Base-by-base conservation (phyloP, 495 filamentous ascomycete species). In the Alectoria sarmentosa region DNA sequence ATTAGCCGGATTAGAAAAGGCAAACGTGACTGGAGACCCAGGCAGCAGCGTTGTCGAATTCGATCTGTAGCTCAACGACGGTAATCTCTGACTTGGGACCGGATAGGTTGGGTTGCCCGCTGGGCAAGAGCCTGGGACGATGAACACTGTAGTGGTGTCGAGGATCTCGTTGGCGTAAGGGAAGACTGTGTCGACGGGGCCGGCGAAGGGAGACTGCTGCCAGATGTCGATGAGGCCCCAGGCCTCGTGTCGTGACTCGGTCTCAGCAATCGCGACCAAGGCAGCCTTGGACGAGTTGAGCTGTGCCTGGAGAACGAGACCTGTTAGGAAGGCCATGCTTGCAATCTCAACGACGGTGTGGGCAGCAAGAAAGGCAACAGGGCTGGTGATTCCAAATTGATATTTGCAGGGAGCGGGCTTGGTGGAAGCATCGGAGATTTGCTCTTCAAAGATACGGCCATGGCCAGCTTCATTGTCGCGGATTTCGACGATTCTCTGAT, bases 401-500 rank as follows among this genome's bases (percentile, higher is more conserved):
- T 84, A 80, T 37, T 77, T 72, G 76, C 82, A 84, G 1, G 74
- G 73, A 4, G 79, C 81, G 3, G 81, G 82, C 67, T 82, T 84
- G 38, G 81, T 63, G 1, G 82, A 83, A 23, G 75, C 76, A 26
- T 74, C 70, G 1, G 81, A 82, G 64, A 83, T 84, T 42, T 76
- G 68, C 67, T 79, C 76, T 63, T 81, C 79, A 73, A 84, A 84
- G 70, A 84, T 77, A 65, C 80, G 80, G 32, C 81, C 69, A 63
- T 84, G 82, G 41, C 81, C 82, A 48, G 82, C 82, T 69, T 83
- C 82, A 66, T 83, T 84, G 71, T 83, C 77, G 56, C 82, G 78
- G 58, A 84, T 82, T 64, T 84, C 78, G 57, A 73, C 69, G 65
- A 84, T 77, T 19, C 80, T 76, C n/a, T 74, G 66, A 61, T 79